Evolutionary conservation across 2,329 filamentous ascomycete species (phyloP).

Genomic region (Capronia americana): DNA sequence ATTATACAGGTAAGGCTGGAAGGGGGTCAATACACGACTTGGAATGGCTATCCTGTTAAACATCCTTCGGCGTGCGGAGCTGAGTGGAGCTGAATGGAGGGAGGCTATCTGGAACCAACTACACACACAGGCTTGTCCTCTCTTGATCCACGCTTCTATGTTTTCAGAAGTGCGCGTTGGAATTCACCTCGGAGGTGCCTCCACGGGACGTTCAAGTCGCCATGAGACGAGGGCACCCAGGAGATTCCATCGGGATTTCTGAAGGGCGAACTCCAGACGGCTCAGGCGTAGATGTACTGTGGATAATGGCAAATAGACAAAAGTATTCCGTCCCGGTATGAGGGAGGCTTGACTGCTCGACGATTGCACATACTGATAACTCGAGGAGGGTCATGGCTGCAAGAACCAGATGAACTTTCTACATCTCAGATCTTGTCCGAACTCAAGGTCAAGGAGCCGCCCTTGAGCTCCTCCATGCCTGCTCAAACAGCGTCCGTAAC

Average conservation of each 20-base stretch:
- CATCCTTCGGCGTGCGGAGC: not conserved
- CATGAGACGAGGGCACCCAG: not conserved
- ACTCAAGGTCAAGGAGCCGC: constrained; percentile 23
- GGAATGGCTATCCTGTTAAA: not conserved
- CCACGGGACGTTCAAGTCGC: not conserved
- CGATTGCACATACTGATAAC: not conserved
- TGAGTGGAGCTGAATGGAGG: not conserved
- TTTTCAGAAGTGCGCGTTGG: not conserved
- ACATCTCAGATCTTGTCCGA: not conserved
- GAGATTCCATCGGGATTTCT: not conserved
- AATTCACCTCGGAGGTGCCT: not conserved
- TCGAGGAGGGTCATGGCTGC: not conserved
- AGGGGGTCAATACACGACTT: not conserved
- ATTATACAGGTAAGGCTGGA: not conserved
- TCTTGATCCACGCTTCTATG: not conserved
- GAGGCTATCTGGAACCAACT: not conserved
- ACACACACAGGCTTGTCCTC: not conserved
- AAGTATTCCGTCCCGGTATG: not conserved
- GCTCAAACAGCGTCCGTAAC: constrained; percentile 71
- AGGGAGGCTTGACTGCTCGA: not conserved
- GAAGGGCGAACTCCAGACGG: no score
- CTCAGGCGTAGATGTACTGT: no score
- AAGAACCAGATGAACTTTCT: not conserved
- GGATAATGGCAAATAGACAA: not conserved
- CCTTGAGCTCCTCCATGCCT: constrained; percentile 64